Percentiles rank a stretch among this genome's conserved stretches.
Conservation (phyloP, 495 filamentous ascomycete species). For the Podospora sp. region DNA sequence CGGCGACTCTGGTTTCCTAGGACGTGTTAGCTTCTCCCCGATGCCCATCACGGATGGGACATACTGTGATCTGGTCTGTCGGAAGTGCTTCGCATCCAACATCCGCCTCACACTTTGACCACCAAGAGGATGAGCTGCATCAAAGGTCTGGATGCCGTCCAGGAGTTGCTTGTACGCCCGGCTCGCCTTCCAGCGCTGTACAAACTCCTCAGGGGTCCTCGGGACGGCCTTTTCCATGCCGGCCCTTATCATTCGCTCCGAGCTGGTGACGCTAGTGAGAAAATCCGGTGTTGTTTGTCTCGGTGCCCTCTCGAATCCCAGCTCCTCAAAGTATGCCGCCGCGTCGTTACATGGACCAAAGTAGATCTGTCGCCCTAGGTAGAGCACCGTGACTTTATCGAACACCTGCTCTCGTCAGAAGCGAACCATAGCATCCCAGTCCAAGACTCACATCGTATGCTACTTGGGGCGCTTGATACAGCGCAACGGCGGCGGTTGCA, state of each 20-base stretch:
- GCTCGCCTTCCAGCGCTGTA: constrained; percentile 38
- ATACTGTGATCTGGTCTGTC: constrained; percentile 18
- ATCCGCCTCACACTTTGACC: constrained; percentile 26
- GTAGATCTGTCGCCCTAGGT: constrained; percentile 66
- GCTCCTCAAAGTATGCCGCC: constrained; percentile 58
- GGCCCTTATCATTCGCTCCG: constrained; percentile 62
- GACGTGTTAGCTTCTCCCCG: not conserved
- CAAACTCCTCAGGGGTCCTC: constrained; percentile 66
- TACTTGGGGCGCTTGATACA: constrained; percentile 79
- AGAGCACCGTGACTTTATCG: constrained; percentile 65
- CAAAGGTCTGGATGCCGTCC: constrained; percentile 61
- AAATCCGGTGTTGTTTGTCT: constrained; percentile 67
- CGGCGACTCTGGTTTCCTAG: constrained; percentile 44
- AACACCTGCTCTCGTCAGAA: constrained; percentile 53
- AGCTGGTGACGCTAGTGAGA: constrained; percentile 70
- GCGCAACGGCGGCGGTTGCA: constrained; percentile 71
- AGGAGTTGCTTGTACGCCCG: constrained; percentile 55
- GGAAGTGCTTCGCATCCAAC: constrained; percentile 24
- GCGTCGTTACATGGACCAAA: constrained; percentile 60
- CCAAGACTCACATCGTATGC: constrained; percentile 59
- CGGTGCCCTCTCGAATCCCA: constrained; percentile 55
- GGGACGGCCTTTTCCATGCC: constrained; percentile 62
- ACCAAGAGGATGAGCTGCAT: constrained; percentile 53
- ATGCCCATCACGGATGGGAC: not conserved
- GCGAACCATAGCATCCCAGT: not conserved